Conservation (phyloP, 805 yeast genomes). For the Cyberlindnera mrakii region DNA sequence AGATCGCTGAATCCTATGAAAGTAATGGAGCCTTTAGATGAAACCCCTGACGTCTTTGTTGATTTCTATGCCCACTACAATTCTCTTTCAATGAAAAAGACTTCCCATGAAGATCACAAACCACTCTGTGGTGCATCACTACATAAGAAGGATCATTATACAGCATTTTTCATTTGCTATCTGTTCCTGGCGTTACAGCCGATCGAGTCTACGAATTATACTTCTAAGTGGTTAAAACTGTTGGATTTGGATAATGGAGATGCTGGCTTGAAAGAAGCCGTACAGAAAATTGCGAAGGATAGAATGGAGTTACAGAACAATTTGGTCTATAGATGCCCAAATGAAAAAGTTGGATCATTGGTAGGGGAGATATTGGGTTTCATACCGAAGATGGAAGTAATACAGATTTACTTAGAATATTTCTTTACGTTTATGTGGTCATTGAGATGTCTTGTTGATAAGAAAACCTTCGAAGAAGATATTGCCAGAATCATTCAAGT, state of each 20-base stretch:
- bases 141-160: constrained; percentile 16
- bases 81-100: constrained; percentile 11
- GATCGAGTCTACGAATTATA: background rate
- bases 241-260: constrained; percentile 12
- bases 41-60: constrained; percentile 1
- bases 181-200: constrained; percentile 6
- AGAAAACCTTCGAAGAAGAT: constrained; percentile 25
- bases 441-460: constrained; percentile 40
- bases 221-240: constrained; percentile 14
- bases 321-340: background rate
- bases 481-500: constrained; percentile 25
- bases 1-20: too few species aligned
- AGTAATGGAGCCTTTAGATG: too few species aligned
- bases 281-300: constrained; percentile 6
- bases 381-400: constrained; percentile 31
- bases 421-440: constrained; percentile 40
- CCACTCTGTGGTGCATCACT: constrained; percentile 14
- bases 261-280: constrained; percentile 3
- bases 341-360: constrained; percentile 24
- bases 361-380: constrained; percentile 26
- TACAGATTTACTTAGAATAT: constrained; percentile 34
- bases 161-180: constrained; percentile 13
- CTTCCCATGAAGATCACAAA: constrained; percentile 19
- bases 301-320: background rate
- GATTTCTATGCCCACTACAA: constrained; percentile 13